These are phyloP conservation scores for Raphanus hybrid DNA, from an alignment of 441 rosid genomes.

Conservation along the genomic window DNA sequence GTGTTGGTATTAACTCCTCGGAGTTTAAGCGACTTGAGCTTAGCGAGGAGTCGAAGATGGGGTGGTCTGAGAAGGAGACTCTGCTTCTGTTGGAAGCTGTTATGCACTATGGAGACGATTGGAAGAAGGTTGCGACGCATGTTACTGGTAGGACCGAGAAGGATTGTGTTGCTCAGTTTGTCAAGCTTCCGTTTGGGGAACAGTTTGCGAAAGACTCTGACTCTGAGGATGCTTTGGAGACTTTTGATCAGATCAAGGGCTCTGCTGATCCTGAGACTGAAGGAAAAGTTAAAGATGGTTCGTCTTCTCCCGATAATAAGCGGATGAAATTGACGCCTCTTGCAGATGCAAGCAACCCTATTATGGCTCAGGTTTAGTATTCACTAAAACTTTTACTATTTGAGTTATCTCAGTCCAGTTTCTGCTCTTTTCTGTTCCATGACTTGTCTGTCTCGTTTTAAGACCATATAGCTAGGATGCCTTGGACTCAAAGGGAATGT, in stretches of 20 bases:
- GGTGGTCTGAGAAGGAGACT: conserved; percentile 91
- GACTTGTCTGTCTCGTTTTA: background rate
- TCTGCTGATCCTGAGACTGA: conserved; percentile 45
- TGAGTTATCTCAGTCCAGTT: background rate
- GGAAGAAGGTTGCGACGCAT: conserved; percentile 89
- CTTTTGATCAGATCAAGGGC: conserved; percentile 44
- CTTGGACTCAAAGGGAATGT: too few species aligned
- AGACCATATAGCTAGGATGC: background rate
- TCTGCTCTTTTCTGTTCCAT: background rate
- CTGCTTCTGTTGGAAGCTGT: conserved; percentile 82
- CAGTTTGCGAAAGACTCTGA: conserved; percentile 56
- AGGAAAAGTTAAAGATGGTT: conserved; percentile 38
- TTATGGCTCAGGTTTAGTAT: conserved; percentile 85
- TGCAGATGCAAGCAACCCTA: conserved; percentile 99
- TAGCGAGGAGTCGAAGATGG: conserved; percentile 70
- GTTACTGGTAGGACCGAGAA: conserved; percentile 84
- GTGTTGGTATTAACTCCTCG: conserved; percentile 74
- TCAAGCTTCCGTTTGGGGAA: conserved; percentile 90
- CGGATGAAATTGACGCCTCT: conserved; percentile 74
- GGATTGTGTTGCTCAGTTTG: conserved; percentile 79
- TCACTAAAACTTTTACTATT: background rate
- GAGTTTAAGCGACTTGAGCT: conserved; percentile 95
- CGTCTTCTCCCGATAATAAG: conserved; percentile 51
- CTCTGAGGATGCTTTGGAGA: conserved; percentile 50
- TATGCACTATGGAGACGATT: conserved; percentile 86